Conservation (phyloP, 2,329 filamentous ascomycete genomes). For the Penicillium sp. region DNA sequence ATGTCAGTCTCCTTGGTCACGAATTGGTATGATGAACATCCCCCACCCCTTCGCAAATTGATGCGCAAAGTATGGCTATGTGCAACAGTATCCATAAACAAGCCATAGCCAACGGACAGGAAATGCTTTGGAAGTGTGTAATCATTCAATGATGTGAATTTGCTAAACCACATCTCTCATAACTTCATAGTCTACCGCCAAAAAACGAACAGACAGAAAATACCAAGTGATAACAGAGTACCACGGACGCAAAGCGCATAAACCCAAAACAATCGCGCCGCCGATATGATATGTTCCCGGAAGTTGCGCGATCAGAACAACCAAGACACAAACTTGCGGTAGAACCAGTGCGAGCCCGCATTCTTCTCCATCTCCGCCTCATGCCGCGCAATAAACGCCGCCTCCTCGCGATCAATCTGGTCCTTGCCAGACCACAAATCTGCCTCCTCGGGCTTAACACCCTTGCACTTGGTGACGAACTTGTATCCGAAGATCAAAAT, state of each 20-base stretch:
- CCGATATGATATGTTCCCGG: background rate
- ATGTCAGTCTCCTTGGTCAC: too few species aligned
- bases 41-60: too few species aligned
- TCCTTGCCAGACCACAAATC: conserved; percentile 76
- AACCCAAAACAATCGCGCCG: background rate
- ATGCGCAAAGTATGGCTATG: too few species aligned
- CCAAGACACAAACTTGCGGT: conserved; percentile 62
- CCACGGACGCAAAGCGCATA: background rate
- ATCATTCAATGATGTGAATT: background rate
- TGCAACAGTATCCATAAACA: too few species aligned
- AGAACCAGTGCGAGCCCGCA: conserved; percentile 54
- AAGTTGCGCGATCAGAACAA: conserved; percentile 51
- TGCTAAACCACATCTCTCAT: background rate
- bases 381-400: conserved; percentile 64
- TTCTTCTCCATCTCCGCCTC: conserved; percentile 45
- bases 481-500: conserved; percentile 71
- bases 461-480: conserved; percentile 55
- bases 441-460: conserved; percentile 59
- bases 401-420: conserved; percentile 71
- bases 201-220: background rate
- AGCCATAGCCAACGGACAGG: too few species aligned
- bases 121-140: too few species aligned
- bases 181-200: conserved; percentile 1
- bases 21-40: too few species aligned
- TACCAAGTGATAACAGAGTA: background rate